These are phyloP conservation scores for Trichocladium antarcticum DNA, from an alignment of 495 filamentous ascomycete genomes.

Conservation along the genomic window DNA sequence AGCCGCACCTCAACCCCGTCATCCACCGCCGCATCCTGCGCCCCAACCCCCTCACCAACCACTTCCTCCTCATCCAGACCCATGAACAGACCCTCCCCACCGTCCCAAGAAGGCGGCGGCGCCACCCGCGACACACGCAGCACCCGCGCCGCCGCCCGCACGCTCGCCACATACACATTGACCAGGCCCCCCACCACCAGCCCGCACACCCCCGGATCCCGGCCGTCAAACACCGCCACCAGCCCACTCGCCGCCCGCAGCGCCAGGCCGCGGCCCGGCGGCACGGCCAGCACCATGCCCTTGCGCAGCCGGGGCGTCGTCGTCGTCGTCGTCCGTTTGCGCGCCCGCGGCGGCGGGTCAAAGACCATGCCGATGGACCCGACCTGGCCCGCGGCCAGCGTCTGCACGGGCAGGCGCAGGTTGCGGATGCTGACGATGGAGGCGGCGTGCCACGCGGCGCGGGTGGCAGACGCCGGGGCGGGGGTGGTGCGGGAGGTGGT, in stretches of 20 bases:
- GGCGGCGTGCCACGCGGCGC: conserved; percentile 62
- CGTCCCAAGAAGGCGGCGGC: conserved; percentile 1
- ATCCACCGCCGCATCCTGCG: conserved; percentile 24
- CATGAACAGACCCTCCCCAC: background rate
- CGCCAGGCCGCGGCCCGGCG: conserved; percentile 37
- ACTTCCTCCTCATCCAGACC: conserved; percentile 24
- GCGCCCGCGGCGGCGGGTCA: conserved; percentile 19
- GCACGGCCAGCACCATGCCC: conserved; percentile 67
- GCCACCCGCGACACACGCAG: conserved; percentile 27
- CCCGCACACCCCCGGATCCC: conserved; percentile 28
- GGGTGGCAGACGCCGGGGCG: conserved; percentile 36
- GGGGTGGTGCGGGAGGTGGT: conserved; percentile 30
- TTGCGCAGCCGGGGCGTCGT: conserved; percentile 52
- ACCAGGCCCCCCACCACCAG: conserved; percentile 46
- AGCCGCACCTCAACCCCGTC: conserved; percentile 57
- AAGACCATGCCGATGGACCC: conserved; percentile 78
- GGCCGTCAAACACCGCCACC: conserved; percentile 39
- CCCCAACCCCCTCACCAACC: conserved; percentile 27
- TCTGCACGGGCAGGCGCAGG: conserved; percentile 71
- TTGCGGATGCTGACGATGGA: conserved; percentile 77
- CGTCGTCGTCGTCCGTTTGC: conserved; percentile 4
- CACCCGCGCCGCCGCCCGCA: conserved; percentile 69
- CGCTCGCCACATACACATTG: conserved; percentile 74
- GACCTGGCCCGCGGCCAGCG: conserved; percentile 68
- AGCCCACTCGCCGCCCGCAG: conserved; percentile 48